phyloP scores from a whole-genome alignment of 768 basidiomycete genomes.

The Harrya chromipes region DNA sequence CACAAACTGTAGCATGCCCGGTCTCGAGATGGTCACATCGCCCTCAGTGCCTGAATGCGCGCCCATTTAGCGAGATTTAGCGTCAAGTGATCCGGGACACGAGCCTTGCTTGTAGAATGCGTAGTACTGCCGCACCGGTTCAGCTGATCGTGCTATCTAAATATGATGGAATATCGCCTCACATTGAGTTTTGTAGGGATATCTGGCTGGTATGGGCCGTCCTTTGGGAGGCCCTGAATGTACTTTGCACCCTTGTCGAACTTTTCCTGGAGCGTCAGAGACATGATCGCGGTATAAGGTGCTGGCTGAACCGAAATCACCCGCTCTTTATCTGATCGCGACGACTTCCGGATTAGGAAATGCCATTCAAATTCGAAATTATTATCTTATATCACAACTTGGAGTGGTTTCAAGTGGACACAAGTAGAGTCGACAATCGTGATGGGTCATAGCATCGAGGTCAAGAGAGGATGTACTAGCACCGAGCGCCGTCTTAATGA shows the following conservation, averaged over 20 bases:
- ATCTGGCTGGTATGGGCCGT: constrained; percentile 68
- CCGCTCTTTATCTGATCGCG: constrained; percentile 18
- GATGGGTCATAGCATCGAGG: too few relatives aligned
- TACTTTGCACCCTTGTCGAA: constrained; percentile 76
- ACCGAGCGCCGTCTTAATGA: constrained; percentile 11
- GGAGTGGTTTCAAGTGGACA: background rate
- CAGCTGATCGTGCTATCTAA: constrained; percentile 5
- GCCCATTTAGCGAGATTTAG: background rate
- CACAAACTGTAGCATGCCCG: constrained; percentile 79
- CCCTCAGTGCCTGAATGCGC: constrained; percentile 63
- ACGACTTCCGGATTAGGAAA: background rate
- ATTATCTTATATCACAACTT: constrained; percentile 3
- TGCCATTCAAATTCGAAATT: constrained; percentile 9
- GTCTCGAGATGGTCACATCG: constrained; percentile 59
- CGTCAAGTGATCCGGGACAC: constrained; percentile 5
- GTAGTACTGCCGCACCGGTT: constrained; percentile 71
- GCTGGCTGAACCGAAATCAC: background rate
- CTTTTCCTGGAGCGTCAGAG: constrained; percentile 43
- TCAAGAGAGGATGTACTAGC: background rate
- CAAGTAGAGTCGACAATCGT: too few relatives aligned
- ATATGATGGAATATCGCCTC: constrained; percentile 31
- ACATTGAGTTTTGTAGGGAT: constrained; percentile 79
- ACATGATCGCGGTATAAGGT: constrained; percentile 44
- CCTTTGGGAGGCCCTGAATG: constrained; percentile 63
- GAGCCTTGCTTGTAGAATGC: constrained; percentile 89